Conservation (phyloP, 768 basidiomycete genomes). For the Clitopilus hobsonii region DNA sequence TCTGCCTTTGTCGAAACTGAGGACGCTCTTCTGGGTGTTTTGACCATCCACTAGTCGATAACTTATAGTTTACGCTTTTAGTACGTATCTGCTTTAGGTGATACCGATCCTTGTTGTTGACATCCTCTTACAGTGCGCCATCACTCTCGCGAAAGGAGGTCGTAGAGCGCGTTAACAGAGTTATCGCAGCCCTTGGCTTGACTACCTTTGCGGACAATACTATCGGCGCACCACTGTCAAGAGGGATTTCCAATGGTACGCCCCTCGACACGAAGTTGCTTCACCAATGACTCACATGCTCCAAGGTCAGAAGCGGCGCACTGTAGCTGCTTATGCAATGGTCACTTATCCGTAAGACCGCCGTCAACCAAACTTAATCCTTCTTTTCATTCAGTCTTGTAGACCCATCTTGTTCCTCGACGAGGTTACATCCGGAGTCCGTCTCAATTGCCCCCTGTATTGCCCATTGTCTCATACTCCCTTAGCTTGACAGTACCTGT, state of each 20-base stretch:
- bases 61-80: conserved; percentile 45
- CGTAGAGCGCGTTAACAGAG: conserved; percentile 35
- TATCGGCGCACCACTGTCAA: conserved; percentile 54
- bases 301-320: conserved; percentile 55
- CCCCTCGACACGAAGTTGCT: conserved; percentile 8
- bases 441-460: conserved; percentile 5
- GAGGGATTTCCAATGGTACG: conserved; percentile 50
- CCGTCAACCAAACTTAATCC: not conserved
- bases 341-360: conserved; percentile 46
- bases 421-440: conserved; percentile 52
- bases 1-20: conserved; percentile 56
- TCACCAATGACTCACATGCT: not conserved
- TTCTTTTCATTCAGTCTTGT: not conserved
- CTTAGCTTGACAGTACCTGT: conserved; percentile 44
- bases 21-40: conserved; percentile 52
- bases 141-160: conserved; percentile 32
- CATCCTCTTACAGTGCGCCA: conserved; percentile 26
- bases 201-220: conserved; percentile 40
- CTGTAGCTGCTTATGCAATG: conserved; percentile 55
- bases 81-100: conserved; percentile 22
- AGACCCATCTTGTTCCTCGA: conserved; percentile 58
- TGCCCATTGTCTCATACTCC: not conserved
- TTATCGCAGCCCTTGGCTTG: conserved; percentile 43
- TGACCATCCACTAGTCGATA: conserved; percentile 54
- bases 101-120: no score